Evolutionary conservation across 2,329 filamentous ascomycete species (phyloP).

Genomic region (Phialophora tarda): DNA sequence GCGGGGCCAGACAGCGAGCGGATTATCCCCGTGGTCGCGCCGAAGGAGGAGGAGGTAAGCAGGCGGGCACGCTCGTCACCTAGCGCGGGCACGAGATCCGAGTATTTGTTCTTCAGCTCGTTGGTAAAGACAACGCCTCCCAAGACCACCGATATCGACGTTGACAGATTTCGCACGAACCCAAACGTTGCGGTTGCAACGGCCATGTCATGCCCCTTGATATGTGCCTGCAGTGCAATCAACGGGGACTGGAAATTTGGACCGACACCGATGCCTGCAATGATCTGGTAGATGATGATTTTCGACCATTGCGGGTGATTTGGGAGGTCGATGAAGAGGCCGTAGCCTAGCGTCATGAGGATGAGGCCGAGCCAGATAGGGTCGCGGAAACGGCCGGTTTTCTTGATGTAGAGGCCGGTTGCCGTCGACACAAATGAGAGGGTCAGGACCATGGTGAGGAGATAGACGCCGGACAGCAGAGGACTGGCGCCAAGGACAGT

Average conservation of each 20-base stretch:
- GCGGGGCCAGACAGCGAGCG: slow-evolving; percentile 42
- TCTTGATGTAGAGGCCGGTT: slow-evolving; percentile 73
- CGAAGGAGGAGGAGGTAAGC: slow-evolving; percentile 46
- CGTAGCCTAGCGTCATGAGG: slow-evolving; percentile 68
- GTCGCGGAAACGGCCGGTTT: slow-evolving; percentile 69
- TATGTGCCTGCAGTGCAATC: slow-evolving; percentile 67
- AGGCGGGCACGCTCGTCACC: slow-evolving; percentile 42
- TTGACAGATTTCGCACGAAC: slow-evolving; percentile 61
- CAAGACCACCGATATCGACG: slow-evolving; percentile 60
- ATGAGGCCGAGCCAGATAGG: slow-evolving; percentile 65
- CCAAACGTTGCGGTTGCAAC: slow-evolving; percentile 63
- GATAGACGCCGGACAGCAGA: slow-evolving; percentile 74
- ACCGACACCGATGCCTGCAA: slow-evolving; percentile 66
- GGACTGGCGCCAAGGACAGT: slow-evolving; percentile 71
- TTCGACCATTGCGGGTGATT: slow-evolving; percentile 59
- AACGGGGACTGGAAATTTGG: slow-evolving; percentile 68
- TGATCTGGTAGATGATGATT: slow-evolving; percentile 61
- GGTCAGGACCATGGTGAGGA: slow-evolving; percentile 72
- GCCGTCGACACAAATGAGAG: slow-evolving; percentile 67
- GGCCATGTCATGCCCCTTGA: slow-evolving; percentile 64
- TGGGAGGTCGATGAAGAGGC: slow-evolving; percentile 65
- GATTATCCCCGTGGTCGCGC: slow-evolving; percentile 45
- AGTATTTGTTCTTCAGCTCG: slow-evolving; percentile 44
- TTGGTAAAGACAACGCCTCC: slow-evolving; percentile 56
- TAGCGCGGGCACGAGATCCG: slow-evolving; percentile 42